Conservation (phyloP, 257 asterid species). For the Echites panduratus region DNA sequence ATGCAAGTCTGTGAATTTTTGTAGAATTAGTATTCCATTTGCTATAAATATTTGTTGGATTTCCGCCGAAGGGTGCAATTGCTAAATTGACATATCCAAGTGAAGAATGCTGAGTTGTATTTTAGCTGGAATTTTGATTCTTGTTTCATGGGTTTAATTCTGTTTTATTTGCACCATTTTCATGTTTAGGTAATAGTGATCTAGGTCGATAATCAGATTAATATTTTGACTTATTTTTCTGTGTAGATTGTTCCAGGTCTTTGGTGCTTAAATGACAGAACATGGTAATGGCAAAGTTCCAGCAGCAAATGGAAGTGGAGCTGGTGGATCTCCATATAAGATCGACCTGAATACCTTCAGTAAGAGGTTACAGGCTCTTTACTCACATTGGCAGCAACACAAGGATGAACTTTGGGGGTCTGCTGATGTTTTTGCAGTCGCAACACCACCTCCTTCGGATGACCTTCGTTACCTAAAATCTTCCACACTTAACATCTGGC, state of each 20-base stretch:
- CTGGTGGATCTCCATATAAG: constrained; percentile 30
- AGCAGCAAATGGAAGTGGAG: constrained; percentile 28
- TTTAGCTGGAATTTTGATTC: neutral
- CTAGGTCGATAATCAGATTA: neutral
- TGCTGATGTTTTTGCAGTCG: constrained; percentile 41
- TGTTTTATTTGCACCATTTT: neutral
- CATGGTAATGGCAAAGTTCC: constrained; percentile 30
- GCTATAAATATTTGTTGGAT: too few species aligned
- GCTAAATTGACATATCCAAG: too few species aligned
- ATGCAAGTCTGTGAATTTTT: too few species aligned
- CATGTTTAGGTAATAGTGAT: neutral
- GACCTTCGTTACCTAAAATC: constrained; percentile 64
- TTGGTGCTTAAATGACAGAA: constrained; percentile 37
- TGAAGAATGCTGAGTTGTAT: neutral
- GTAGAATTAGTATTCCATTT: too few species aligned
- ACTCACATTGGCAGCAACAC: constrained; percentile 47
- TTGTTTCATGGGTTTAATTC: neutral
- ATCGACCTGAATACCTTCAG: constrained; percentile 47
- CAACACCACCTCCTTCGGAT: constrained; percentile 62
- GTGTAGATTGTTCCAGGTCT: constrained; percentile 9
- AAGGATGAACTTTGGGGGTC: constrained; percentile 50
- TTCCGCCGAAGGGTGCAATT: too few species aligned
- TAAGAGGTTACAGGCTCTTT: constrained; percentile 44
- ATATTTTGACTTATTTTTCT: neutral
- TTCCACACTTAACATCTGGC: constrained; percentile 57